Conservation (phyloP, 768 basidiomycete genomes). For the Neoboletus brunneissimus region DNA sequence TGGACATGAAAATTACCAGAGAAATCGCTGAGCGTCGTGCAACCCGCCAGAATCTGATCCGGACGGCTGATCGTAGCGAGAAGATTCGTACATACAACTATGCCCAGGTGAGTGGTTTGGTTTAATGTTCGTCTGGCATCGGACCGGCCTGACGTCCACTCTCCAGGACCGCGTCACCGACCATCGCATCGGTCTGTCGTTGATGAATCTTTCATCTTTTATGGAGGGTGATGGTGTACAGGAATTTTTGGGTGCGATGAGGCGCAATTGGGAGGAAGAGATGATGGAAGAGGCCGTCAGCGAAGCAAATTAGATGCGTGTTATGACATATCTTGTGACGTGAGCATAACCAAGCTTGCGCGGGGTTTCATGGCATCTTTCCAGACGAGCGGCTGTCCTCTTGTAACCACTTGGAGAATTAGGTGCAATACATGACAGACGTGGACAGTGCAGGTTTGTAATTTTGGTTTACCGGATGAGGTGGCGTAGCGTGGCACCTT, state of each 20-base stretch:
- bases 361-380: too few relatives aligned
- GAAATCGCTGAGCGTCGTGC: constrained; percentile 72
- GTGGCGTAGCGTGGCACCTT: too few relatives aligned
- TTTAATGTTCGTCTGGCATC: neutral
- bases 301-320: constrained; percentile 11
- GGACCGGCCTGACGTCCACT: neutral
- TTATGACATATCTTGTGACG: neutral
- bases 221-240: constrained; percentile 66
- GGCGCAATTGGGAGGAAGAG: constrained; percentile 53
- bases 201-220: constrained; percentile 62
- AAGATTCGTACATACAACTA: constrained; percentile 97
- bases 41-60: constrained; percentile 68
- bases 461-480: too few relatives aligned
- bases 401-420: too few relatives aligned
- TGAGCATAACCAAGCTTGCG: too few relatives aligned
- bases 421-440: too few relatives aligned
- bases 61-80: constrained; percentile 83
- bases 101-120: constrained; percentile 54
- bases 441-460: too few relatives aligned
- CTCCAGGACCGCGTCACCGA: constrained; percentile 87
- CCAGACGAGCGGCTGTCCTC: too few relatives aligned
- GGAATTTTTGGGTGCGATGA: constrained; percentile 55
- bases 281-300: constrained; percentile 52
- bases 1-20: constrained; percentile 71
- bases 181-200: constrained; percentile 78